Base-by-base conservation (phyloP, 164 flowering plant species). In the Euptelea pleiosperma region DNA sequence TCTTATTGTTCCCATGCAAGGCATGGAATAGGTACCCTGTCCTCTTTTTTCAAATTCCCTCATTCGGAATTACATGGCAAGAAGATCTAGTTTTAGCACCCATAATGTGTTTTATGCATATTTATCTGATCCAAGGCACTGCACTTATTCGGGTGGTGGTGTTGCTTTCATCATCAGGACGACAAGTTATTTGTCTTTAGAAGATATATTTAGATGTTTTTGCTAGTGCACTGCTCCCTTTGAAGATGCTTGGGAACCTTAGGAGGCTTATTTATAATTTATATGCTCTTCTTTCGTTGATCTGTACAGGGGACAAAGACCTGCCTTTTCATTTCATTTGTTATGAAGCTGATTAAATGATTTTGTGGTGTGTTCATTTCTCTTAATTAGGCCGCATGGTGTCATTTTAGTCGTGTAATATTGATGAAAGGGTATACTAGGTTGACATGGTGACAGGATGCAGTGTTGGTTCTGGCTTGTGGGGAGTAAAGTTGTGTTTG, bases 1-100 rank as follows among this genome's bases (percentile, higher is more conserved):
- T 44, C 72, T 76, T 61, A 64, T 76, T 75, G 71, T 76, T 58
- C 77, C 79, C 19, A 72, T 72, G 82, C 75, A 66, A 50, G 71
- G 79, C 61, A 62, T 75, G n/a, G 79, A 81, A 44, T 76, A 76
- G 65, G 26, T 3, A 8, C 10, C 10, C 33, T 3, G 21, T 41
- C 35, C 14, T 18, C 3, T 56, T 10, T 35, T 11, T n/a, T n/a
- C n/a, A n/a, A n/a, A n/a, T n/a, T n/a, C n/a, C n/a, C n/a, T 16
- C 45, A 18, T 16, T 16, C 22, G 9, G 45, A 51, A 30, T n/a
- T 31, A 24, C 11, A 16, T 51, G 31, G 55, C 24, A 14, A 51
- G 25, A 6, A 51, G 25, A 8, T 16, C 37, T 9, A 16, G 22
- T 30, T 15, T 51, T 6, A n/a, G 22, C 45, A 2, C 16, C 11